Conservation (phyloP, 805 yeast species). For the Candida michaelii region DNA sequence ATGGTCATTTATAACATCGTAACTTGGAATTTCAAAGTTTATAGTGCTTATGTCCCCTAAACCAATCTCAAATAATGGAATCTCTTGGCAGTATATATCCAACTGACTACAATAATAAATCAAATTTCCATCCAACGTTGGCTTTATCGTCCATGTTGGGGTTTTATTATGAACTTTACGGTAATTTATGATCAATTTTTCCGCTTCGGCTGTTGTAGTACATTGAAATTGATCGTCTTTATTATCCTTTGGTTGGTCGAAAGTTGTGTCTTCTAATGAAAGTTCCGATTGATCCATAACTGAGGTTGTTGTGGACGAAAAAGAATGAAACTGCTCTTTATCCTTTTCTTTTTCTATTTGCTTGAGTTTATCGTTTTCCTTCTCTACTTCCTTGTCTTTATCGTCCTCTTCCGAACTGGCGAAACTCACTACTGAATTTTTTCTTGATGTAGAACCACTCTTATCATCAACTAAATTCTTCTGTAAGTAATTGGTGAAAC, state of each 20-base stretch:
- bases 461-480: constrained; percentile 36
- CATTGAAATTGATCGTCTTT: not conserved
- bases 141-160: constrained; percentile 59
- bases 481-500: constrained; percentile 37
- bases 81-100: constrained; percentile 55
- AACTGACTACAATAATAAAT: constrained; percentile 62
- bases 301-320: constrained; percentile 9
- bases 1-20: constrained; percentile 10
- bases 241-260: not conserved
- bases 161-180: constrained; percentile 18
- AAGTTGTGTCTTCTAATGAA: not conserved
- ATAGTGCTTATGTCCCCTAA: constrained; percentile 19
- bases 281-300: constrained; percentile 5
- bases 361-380: not conserved
- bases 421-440: constrained; percentile 51
- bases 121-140: constrained; percentile 54
- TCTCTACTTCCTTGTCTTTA: not conserved
- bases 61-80: constrained; percentile 48
- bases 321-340: constrained; percentile 7
- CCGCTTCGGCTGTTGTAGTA: constrained; percentile 29
- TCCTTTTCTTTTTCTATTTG: not conserved
- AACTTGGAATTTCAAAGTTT: constrained; percentile 27
- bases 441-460: constrained; percentile 38
- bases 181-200: constrained; percentile 24
- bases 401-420: constrained; percentile 38